A percentile compares a stretch with the other conserved stretches of the same genome.
Evolutionary conservation across 495 filamentous ascomycete genomes (phyloP).

Genomic region (Neurospora intermedia): DNA sequence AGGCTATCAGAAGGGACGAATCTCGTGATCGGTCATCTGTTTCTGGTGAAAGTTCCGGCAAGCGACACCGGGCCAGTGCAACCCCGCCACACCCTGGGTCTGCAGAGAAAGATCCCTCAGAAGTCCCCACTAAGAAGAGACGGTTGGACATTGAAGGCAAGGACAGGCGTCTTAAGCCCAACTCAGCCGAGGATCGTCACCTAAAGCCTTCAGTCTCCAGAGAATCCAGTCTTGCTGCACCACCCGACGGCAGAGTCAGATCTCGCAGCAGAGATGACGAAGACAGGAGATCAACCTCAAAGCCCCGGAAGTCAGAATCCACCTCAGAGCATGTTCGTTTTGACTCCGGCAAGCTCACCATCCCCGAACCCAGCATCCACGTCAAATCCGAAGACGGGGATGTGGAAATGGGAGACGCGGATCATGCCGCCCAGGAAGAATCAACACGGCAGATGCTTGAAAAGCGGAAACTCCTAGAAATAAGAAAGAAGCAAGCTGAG

Average conservation of each 20-base stretch:
- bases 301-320: conserved; percentile 23
- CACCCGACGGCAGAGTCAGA: conserved; percentile 7
- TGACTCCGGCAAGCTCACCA: conserved; percentile 27
- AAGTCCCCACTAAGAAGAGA: conserved; percentile 41
- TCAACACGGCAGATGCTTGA: conserved; percentile 30
- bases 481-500: conserved; percentile 31
- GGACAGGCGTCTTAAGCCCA: conserved; percentile 30
- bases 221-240: conserved; percentile 18
- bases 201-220: conserved; percentile 26
- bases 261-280: conserved; percentile 27
- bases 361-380: conserved; percentile 34
- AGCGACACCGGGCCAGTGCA: conserved; percentile 55
- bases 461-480: conserved; percentile 38
- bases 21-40: conserved; percentile 41
- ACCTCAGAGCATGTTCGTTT: conserved; percentile 22
- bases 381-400: conserved; percentile 39
- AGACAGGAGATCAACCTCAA: conserved; percentile 26
- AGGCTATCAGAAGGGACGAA: conserved; percentile 43
- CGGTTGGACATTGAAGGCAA: conserved; percentile 36
- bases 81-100: conserved; percentile 54
- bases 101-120: conserved; percentile 41
- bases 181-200: conserved; percentile 30
- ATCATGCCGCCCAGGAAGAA: conserved; percentile 10
- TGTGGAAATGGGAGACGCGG: conserved; percentile 36
- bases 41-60: conserved; percentile 42